Percentiles rank a stretch among this genome's conserved stretches.
phyloP scores from a whole-genome alignment of 768 basidiomycete species.

The Scleroderma citrinum region DNA sequence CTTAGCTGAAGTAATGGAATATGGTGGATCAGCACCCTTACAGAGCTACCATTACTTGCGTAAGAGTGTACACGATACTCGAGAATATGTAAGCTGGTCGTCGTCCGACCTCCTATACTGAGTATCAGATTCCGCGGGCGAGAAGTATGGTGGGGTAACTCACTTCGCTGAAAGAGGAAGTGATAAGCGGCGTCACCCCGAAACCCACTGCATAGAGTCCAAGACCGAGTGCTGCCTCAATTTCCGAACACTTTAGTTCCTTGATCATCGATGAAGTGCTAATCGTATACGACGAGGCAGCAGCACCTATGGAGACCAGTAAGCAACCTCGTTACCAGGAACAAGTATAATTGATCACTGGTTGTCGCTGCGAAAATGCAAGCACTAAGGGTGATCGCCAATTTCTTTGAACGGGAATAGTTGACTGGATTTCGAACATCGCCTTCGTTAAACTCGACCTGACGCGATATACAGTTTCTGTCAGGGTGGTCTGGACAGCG shows the following conservation, averaged over 20 bases:
- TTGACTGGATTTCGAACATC: conserved; percentile 36
- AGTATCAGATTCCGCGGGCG: background rate
- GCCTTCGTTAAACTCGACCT: conserved; percentile 36
- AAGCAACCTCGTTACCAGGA: background rate
- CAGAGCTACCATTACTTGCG: conserved; percentile 39
- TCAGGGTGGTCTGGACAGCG: conserved; percentile 2
- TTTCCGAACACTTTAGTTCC: conserved; percentile 36
- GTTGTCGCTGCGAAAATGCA: conserved; percentile 22
- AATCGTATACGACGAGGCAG: conserved; percentile 45
- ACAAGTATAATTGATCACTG: conserved; percentile 5
- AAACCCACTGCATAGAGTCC: conserved; percentile 55
- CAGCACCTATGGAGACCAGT: conserved; percentile 35
- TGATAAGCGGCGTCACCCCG: conserved; percentile 52
- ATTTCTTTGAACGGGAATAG: conserved; percentile 35
- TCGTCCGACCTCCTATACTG: conserved; percentile 53
- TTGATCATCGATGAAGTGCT: conserved; percentile 50
- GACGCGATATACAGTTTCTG: background rate
- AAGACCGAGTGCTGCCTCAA: conserved; percentile 43
- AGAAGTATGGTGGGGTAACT: background rate
- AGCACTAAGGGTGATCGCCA: conserved; percentile 31
- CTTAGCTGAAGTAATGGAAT: no score
- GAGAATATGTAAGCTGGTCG: conserved; percentile 55
- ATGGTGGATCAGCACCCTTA: no score
- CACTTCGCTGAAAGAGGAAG: conserved; percentile 60
- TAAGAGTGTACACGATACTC: conserved; percentile 41